Conservation (phyloP, 1,284 basidiomycete genomes). For the Cryptococcus sp. region DNA sequence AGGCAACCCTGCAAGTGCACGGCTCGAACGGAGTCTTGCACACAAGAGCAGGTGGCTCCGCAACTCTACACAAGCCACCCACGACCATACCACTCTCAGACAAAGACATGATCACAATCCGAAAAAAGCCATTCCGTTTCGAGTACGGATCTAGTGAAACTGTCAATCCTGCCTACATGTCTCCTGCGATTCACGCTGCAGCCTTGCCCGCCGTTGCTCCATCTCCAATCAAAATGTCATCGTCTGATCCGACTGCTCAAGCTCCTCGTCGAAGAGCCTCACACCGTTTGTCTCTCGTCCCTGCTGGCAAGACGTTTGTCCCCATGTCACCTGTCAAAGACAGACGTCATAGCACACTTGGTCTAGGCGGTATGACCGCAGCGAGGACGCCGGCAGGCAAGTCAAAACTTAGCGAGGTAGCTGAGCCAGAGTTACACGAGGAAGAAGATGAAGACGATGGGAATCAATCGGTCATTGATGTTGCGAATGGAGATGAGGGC, state of each 20-base stretch:
- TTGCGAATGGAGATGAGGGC: slow-evolving; percentile 41
- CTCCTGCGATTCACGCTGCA: slow-evolving; percentile 6
- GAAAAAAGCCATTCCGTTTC: slow-evolving; percentile 50
- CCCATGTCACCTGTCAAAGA: slow-evolving; percentile 38
- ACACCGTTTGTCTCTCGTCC: slow-evolving; percentile 45
- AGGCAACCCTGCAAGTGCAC: slow-evolving; percentile 44
- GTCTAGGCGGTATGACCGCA: slow-evolving; percentile 10
- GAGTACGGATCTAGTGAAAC: slow-evolving; percentile 30
- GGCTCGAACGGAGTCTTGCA: slow-evolving; percentile 41
- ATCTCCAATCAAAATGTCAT: slow-evolving; percentile 4
- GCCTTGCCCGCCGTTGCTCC: slow-evolving; percentile 4
- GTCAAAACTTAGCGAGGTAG: slow-evolving; percentile 14
- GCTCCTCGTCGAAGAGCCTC: slow-evolving; percentile 26
- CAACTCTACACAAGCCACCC: slow-evolving; percentile 25
- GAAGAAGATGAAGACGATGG: slow-evolving; percentile 20
- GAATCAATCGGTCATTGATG: slow-evolving; percentile 26
- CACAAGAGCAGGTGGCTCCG: slow-evolving; percentile 15
- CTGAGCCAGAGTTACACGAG: slow-evolving; percentile 1
- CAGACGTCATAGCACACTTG: slow-evolving; percentile 25
- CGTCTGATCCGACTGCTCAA: background rate
- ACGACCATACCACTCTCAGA: slow-evolving; percentile 28
- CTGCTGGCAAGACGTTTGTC: slow-evolving; percentile 39
- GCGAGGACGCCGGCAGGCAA: slow-evolving; percentile 1
- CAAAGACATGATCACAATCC: slow-evolving; percentile 43
- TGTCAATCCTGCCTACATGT: slow-evolving; percentile 6